A percentile compares a stretch with the other conserved stretches of the same genome.
These are phyloP conservation scores for Colletotrichum destructivum DNA, from an alignment of 2,329 filamentous ascomycete species.

Conservation along the genomic window DNA sequence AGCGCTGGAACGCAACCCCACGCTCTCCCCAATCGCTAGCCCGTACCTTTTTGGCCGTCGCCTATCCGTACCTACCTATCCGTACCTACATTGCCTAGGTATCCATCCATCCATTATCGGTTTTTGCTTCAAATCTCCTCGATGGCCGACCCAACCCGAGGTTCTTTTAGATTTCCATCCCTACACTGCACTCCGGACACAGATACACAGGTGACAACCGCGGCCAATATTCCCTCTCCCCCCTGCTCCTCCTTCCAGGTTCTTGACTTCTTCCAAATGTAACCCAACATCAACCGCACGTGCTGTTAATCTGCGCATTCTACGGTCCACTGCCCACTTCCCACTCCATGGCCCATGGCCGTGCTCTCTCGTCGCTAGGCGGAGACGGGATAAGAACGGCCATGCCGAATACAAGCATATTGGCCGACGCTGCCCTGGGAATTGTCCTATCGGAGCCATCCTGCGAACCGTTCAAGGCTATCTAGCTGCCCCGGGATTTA, in stretches of 20 bases:
- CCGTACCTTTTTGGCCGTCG: not conserved
- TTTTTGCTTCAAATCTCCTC: not conserved
- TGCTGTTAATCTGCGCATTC: constrained; percentile 21
- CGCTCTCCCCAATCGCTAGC: not conserved
- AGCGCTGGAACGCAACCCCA: not conserved
- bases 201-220: not conserved
- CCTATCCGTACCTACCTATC: not conserved
- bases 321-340: constrained; percentile 12
- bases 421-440: constrained; percentile 17
- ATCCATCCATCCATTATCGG: not conserved
- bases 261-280: not conserved
- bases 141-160: not conserved
- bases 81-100: too few relatives aligned
- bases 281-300: constrained; percentile 19
- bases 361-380: not conserved
- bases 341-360: not conserved
- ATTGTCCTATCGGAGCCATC: constrained; percentile 9
- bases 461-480: not conserved
- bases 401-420: constrained; percentile 37
- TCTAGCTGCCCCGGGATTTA: not conserved
- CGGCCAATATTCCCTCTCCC: not conserved
- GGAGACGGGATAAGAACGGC: not conserved
- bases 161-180: not conserved
- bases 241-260: not conserved
- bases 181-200: not conserved